Conservation (phyloP, 2,329 filamentous ascomycete species). For the Paecilomyces niveus region DNA sequence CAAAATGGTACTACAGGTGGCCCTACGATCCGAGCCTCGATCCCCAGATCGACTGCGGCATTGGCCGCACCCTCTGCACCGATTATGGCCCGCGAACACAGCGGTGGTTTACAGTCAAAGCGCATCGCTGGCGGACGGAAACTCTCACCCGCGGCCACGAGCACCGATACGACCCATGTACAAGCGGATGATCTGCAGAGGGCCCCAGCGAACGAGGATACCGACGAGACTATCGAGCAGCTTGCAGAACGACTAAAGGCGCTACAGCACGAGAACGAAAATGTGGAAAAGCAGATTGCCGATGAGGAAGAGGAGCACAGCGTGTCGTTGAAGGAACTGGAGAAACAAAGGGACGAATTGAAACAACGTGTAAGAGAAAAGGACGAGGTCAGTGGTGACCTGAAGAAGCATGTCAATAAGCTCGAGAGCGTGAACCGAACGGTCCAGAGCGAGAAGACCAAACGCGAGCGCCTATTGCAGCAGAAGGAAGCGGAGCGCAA, state of each 20-base stretch:
- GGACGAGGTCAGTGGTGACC: constrained; percentile 78
- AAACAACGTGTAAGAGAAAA: constrained; percentile 76
- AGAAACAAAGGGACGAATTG: constrained; percentile 72
- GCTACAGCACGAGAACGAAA: constrained; percentile 77
- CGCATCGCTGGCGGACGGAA: constrained; percentile 67
- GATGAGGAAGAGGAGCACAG: constrained; percentile 65
- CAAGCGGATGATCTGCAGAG: constrained; percentile 33
- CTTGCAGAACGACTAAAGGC: constrained; percentile 74
- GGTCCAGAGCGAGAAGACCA: constrained; percentile 68
- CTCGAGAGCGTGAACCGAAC: constrained; percentile 75
- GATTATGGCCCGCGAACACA: constrained; percentile 59
- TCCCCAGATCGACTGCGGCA: constrained; percentile 46
- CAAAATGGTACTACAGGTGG: constrained; percentile 25
- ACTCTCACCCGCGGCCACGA: constrained; percentile 61
- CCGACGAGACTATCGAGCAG: constrained; percentile 63
- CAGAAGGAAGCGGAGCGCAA: constrained; percentile 55
- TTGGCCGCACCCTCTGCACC: constrained; percentile 55
- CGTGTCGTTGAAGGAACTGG: constrained; percentile 58
- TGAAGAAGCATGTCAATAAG: constrained; percentile 72
- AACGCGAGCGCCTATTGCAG: constrained; percentile 61
- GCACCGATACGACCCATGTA: constrained; percentile 32
- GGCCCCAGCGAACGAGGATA: constrained; percentile 41
- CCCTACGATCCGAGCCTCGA: constrained; percentile 46
- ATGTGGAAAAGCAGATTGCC: constrained; percentile 60
- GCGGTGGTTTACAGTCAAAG: constrained; percentile 47